Base-by-base conservation (phyloP, 2,329 filamentous ascomycete genomes). In the Remersonia thermophila region DNA sequence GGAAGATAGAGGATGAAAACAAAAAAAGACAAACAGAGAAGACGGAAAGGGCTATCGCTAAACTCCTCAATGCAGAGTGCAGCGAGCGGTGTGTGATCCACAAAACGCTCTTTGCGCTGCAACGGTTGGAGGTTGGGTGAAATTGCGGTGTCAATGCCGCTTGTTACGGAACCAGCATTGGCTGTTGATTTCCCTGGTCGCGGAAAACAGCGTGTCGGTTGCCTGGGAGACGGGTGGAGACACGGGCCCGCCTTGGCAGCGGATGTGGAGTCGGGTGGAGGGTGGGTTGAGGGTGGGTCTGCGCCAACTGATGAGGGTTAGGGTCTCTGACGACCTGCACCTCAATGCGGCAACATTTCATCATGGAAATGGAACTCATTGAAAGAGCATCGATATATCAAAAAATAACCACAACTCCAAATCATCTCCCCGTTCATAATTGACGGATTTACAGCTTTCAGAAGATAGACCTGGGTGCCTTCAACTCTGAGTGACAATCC, bases 121-220 rank as follows among this genome's bases (percentile, higher is more conserved):
- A 23, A 23, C 40, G 32, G 39, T 37, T 26, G 26, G 37, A 38
- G 36, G 11, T 6, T 32, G 38, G 39, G 15, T 15, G n/a, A n/a
- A n/a, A n/a, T n/a, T n/a, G n/a, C n/a, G n/a, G n/a, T n/a, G n/a
- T n/a, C n/a, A n/a, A n/a, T n/a, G n/a, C n/a, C n/a, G n/a, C n/a
- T n/a, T n/a, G n/a, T n/a, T n/a, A n/a, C n/a, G n/a, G n/a, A n/a
- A n/a, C n/a, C n/a, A n/a, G n/a, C n/a, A n/a, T n/a, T n/a, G n/a
- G 33, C 37, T 47, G 41, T 46, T 48, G 42, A 46, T 41, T 42
- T 40, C 26, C 25, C 13, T n/a, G n/a, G n/a, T n/a, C n/a, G n/a
- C n/a, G n/a, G n/a, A n/a, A n/a, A n/a, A n/a, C n/a, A n/a, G 25
- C 27, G 20, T 9, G 20, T 9, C 5, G 36, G 46, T 48, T 48